Conservation (phyloP, 257 asterid species). For the Solanum virginianum region DNA sequence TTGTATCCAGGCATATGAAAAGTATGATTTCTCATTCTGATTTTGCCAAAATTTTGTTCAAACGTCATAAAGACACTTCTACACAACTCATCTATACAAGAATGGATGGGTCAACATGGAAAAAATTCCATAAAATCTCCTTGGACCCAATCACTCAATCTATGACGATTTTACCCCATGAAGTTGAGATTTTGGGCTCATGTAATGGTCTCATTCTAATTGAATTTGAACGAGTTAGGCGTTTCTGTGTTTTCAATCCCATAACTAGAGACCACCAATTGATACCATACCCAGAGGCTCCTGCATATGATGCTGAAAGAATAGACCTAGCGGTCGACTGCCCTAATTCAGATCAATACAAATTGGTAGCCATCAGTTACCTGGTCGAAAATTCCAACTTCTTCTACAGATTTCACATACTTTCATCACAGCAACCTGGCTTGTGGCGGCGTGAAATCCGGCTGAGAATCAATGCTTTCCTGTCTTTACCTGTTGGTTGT, state of each 20-base stretch:
- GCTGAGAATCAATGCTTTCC: not conserved
- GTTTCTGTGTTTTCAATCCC: not conserved
- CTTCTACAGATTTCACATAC: not conserved
- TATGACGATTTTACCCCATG: not conserved
- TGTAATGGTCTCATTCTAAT: not conserved
- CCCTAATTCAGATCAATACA: not conserved
- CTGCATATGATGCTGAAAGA: not conserved
- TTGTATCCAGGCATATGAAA: not conserved
- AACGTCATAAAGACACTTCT: not conserved
- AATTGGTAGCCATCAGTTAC: not conserved
- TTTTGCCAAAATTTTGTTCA: not conserved
- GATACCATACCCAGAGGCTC: not conserved
- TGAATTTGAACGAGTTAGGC: not conserved
- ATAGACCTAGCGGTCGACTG: not conserved
- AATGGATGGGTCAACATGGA: not conserved
- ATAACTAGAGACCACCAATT: not conserved
- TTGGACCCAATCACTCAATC: not conserved
- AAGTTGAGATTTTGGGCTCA: not conserved
- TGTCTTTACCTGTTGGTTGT: not conserved
- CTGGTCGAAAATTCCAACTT: not conserved
- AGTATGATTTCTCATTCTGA: not conserved
- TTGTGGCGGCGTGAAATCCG: not conserved
- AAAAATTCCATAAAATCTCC: not conserved
- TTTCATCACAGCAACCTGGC: not conserved
- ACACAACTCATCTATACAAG: not conserved